Conservation (phyloP, 2,329 filamentous ascomycete species). For the Pestalotiopsis sp. region DNA sequence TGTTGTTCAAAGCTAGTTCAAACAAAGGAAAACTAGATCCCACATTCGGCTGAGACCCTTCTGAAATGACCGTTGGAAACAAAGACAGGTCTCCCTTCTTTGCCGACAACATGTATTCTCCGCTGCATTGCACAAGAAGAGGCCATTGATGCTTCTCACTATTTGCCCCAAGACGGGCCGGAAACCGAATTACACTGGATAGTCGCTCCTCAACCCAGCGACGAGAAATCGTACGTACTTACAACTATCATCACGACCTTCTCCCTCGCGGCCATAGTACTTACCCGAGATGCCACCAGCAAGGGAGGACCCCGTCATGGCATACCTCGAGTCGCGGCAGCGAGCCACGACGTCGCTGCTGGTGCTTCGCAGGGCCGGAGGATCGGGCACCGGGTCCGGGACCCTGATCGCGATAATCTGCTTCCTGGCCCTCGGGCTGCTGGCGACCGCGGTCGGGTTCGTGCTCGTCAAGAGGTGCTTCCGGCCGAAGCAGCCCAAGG, state of each 20-base stretch:
- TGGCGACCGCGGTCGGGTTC: not conserved
- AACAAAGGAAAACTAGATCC: no score
- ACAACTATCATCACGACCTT: not conserved
- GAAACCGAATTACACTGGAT: no score
- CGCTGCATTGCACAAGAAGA: no score
- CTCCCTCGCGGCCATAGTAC: not conserved
- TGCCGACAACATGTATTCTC: no score
- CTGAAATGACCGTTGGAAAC: no score
- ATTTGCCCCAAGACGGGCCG: no score
- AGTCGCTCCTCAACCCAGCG: no score
- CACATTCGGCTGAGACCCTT: no score
- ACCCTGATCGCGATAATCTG: not conserved
- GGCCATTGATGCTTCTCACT: no score
- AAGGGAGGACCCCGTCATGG: not conserved
- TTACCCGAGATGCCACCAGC: not conserved
- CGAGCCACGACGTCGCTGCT: not conserved
- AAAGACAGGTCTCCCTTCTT: no score
- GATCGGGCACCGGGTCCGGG: not conserved
- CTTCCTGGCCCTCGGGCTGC: not conserved
- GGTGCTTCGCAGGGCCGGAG: not conserved
- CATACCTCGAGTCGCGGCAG: not conserved
- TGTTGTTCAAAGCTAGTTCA: no score
- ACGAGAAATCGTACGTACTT: no score
- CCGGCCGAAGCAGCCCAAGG: not conserved
- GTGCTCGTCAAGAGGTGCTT: slow-evolving; percentile 1